Percentiles rank a stretch among this genome's conserved stretches.
phyloP scores from a whole-genome alignment of 2,329 filamentous ascomycete genomes.

The Penicillium sp. region DNA sequence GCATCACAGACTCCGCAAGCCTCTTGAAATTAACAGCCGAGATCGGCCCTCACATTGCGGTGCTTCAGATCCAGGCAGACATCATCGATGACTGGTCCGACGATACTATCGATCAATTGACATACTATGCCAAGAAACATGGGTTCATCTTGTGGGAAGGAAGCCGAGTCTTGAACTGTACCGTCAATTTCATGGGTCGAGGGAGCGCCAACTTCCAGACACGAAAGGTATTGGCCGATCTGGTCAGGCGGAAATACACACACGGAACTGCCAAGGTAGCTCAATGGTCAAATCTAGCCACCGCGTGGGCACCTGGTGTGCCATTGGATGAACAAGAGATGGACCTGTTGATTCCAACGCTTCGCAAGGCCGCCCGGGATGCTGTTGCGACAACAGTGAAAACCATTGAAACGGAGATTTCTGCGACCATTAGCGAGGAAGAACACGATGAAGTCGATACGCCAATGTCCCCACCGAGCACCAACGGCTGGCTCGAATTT shows the following conservation, averaged over 20 bases:
- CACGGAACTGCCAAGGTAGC: conserved; percentile 40
- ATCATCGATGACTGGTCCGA: conserved; percentile 63
- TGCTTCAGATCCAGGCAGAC: conserved; percentile 64
- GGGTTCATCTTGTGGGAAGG: conserved; percentile 46
- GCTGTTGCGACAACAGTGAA: conserved; percentile 41
- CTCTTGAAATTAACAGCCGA: conserved; percentile 59
- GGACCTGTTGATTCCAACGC: conserved; percentile 44
- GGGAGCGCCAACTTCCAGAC: conserved; percentile 30
- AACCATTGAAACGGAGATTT: conserved; percentile 46
- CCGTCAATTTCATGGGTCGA: conserved; percentile 35
- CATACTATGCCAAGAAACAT: conserved; percentile 36
- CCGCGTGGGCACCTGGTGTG: conserved; percentile 41
- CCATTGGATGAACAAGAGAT: conserved; percentile 40
- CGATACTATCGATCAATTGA: conserved; percentile 50
- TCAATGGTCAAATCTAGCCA: conserved; percentile 42
- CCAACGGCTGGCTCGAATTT: conserved; percentile 27
- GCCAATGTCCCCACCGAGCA: conserved; percentile 9
- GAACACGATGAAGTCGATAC: conserved; percentile 15
- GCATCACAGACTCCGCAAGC: conserved; percentile 58
- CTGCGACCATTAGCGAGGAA: conserved; percentile 30
- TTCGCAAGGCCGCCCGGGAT: conserved; percentile 45
- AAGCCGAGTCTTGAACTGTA: conserved; percentile 41
- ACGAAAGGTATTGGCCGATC: conserved; percentile 35
- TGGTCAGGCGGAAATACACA: conserved; percentile 43
- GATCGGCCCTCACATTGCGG: conserved; percentile 61